phyloP scores from a whole-genome alignment of 2,329 filamentous ascomycete species.

The Fusarium praegraminearum region DNA sequence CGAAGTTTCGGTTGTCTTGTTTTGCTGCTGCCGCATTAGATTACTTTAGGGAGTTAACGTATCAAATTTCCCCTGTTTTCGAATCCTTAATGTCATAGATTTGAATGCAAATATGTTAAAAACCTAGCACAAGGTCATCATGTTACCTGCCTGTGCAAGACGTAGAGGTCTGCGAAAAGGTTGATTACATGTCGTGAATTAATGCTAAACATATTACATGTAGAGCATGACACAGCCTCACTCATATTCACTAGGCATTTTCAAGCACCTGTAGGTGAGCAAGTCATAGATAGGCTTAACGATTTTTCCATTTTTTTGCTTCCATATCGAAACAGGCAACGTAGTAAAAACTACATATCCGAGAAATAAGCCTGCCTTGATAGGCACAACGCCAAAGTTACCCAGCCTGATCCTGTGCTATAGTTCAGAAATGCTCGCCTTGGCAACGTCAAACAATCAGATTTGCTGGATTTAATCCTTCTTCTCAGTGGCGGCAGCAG shows the following conservation, averaged over 20 bases:
- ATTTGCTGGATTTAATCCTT: slow-evolving; percentile 51
- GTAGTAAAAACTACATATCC: slow-evolving; percentile 35
- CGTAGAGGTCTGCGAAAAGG: background rate
- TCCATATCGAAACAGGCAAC: slow-evolving; percentile 42
- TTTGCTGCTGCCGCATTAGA: background rate
- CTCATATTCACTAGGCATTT: background rate
- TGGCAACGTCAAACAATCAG: slow-evolving; percentile 37
- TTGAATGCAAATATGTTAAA: background rate
- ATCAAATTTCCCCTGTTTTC: background rate
- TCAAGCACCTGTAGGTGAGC: background rate
- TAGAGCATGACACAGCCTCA: background rate
- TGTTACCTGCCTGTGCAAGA: background rate
- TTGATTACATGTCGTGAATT: background rate
- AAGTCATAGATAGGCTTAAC: slow-evolving; percentile 30
- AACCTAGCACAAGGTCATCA: background rate
- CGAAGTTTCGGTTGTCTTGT: background rate
- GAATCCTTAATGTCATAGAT: background rate
- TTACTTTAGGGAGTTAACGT: background rate
- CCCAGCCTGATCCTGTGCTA: slow-evolving; percentile 39
- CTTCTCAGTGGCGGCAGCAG: slow-evolving; percentile 54
- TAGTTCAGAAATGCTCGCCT: slow-evolving; percentile 39
- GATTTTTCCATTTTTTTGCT: slow-evolving; percentile 41
- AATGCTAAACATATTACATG: background rate
- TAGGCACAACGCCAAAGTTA: slow-evolving; percentile 45
- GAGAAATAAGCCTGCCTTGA: slow-evolving; percentile 39